A percentile compares a stretch with the other conserved stretches of the same genome.
Evolutionary conservation across 2,329 filamentous ascomycete genomes (phyloP).

Genomic region (Laburnicola sp.): DNA sequence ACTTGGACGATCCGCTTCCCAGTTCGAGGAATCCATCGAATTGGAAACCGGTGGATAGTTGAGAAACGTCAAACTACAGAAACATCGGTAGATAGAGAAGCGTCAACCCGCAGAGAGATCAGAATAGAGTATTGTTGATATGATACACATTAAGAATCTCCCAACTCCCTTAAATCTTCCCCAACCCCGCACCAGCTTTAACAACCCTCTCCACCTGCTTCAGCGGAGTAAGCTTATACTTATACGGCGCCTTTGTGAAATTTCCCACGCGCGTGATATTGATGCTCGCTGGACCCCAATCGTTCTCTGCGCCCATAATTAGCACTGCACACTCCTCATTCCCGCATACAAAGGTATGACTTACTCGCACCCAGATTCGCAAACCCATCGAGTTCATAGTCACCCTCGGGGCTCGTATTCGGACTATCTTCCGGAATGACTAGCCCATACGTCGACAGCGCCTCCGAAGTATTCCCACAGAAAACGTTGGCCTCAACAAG

Average conservation of each 20-base stretch:
- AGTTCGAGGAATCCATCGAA: no score
- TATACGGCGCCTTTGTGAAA: slow-evolving; percentile 55
- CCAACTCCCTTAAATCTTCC: slow-evolving; percentile 39
- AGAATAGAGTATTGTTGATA: no score
- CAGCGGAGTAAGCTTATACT: slow-evolving; percentile 54
- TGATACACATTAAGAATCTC: no score
- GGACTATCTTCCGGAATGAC: slow-evolving; percentile 60
- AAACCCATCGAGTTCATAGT: slow-evolving; percentile 59
- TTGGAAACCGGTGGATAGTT: no score
- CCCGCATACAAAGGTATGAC: slow-evolving; percentile 24
- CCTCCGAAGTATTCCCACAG: slow-evolving; percentile 51
- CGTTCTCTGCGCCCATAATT: slow-evolving; percentile 43
- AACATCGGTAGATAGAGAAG: no score
- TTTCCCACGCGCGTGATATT: slow-evolving; percentile 58
- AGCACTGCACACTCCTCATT: background rate
- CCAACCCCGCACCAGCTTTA: slow-evolving; percentile 52
- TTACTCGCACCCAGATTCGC: slow-evolving; percentile 58
- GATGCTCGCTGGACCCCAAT: slow-evolving; percentile 53
- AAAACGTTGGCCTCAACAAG: slow-evolving; percentile 55
- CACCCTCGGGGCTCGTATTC: slow-evolving; percentile 58
- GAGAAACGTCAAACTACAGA: no score
- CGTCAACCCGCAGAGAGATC: no score
- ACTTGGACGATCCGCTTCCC: no score
- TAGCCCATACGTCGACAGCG: slow-evolving; percentile 58
- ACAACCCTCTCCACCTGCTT: slow-evolving; percentile 48